These are phyloP conservation scores for Exserohilum rostratum DNA, from an alignment of 2,329 filamentous ascomycete genomes.

Conservation along the genomic window DNA sequence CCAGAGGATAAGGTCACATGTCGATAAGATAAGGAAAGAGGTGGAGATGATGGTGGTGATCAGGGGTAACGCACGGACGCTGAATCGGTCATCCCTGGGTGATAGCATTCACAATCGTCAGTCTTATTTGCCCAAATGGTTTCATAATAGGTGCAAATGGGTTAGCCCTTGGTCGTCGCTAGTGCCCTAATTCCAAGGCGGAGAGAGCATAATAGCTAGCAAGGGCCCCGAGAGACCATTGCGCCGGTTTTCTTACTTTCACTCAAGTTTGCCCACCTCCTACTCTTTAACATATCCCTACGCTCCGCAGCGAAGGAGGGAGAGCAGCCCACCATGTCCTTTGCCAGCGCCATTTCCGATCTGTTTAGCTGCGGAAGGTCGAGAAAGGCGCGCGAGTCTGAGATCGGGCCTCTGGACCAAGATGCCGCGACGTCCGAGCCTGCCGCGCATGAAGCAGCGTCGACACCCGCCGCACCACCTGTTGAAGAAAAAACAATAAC, in stretches of 20 bases:
- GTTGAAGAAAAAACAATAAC: slow-evolving; percentile 3
- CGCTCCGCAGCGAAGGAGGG: slow-evolving; percentile 7
- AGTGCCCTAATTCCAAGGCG: slow-evolving; percentile 1
- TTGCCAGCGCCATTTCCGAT: slow-evolving; percentile 11
- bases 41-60: slow-evolving; percentile 13
- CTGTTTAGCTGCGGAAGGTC: slow-evolving; percentile 15
- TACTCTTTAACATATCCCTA: slow-evolving; percentile 3
- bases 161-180: slow-evolving; percentile 1
- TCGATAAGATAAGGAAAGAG: slow-evolving; percentile 9
- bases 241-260: slow-evolving; percentile 6
- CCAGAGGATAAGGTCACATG: background rate
- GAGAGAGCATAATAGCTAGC: slow-evolving; percentile 11
- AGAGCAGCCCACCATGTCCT: slow-evolving; percentile 12
- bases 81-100: background rate
- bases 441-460: slow-evolving; percentile 5
- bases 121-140: slow-evolving; percentile 10
- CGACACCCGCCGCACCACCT: background rate
- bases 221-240: background rate
- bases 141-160: slow-evolving; percentile 7
- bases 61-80: slow-evolving; percentile 15
- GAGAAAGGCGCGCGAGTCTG: slow-evolving; percentile 11
- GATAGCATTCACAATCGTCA: slow-evolving; percentile 6
- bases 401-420: slow-evolving; percentile 1
- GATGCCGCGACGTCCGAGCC: slow-evolving; percentile 6
- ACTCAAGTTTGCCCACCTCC: slow-evolving; percentile 4